phyloP scores from a whole-genome alignment of 441 rosid species.

The Corymbia citriodora region DNA sequence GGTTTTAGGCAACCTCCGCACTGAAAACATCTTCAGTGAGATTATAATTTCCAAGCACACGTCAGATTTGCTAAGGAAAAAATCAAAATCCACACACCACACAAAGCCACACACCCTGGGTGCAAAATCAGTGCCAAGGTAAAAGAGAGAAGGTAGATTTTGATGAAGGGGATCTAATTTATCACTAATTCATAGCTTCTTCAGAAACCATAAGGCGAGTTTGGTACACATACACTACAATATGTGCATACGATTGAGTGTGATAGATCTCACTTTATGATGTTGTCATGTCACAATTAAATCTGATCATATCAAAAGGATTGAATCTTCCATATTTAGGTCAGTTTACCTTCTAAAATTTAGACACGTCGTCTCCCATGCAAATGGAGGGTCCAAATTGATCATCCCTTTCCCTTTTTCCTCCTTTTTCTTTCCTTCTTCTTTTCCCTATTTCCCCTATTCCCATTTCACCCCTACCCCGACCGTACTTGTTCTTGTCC shows the following conservation, averaged over 20 bases:
- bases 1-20: neutral
- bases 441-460: neutral
- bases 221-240: neutral
- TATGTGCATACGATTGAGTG: neutral
- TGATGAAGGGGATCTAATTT: neutral
- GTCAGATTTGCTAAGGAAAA: neutral
- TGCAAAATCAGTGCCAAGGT: neutral
- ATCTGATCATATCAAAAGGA: neutral
- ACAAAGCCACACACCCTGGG: neutral
- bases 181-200: neutral
- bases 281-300: neutral
- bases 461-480: neutral
- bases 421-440: neutral
- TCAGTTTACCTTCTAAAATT: neutral
- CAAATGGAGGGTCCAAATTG: neutral
- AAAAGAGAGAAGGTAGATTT: neutral
- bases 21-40: neutral
- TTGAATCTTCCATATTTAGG: neutral
- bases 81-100: neutral
- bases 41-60: neutral
- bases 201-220: neutral
- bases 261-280: neutral
- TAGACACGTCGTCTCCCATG: neutral
- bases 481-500: neutral
- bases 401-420: neutral